These are phyloP conservation scores for Eutrema yunnanense DNA, from an alignment of 345 rosid species.

Conservation along the genomic window DNA sequence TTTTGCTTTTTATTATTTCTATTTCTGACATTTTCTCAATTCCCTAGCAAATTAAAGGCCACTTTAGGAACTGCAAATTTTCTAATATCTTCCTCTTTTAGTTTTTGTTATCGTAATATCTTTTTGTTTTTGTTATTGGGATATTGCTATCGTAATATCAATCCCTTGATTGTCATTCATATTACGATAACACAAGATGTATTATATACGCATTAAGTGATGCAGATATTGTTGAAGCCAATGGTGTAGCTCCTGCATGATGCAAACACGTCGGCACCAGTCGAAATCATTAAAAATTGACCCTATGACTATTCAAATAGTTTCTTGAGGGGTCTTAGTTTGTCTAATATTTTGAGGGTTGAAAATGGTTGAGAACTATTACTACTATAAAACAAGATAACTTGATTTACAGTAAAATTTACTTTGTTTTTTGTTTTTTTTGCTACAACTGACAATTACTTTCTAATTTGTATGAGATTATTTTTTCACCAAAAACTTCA, in stretches of 20 bases:
- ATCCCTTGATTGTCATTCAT: not conserved
- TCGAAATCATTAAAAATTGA: not conserved
- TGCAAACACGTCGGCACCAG: constrained; percentile 4
- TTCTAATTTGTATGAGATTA: no score
- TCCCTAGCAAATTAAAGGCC: constrained; percentile 10
- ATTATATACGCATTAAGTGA: not conserved
- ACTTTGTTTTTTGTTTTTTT: not conserved
- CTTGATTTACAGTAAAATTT: not conserved
- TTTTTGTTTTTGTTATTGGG: not conserved
- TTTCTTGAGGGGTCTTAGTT: not conserved
- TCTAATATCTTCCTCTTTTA: not conserved
- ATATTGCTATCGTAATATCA: not conserved
- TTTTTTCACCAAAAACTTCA: no score
- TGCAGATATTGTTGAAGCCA: constrained; percentile 1
- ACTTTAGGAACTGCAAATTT: not conserved
- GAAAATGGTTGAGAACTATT: not conserved
- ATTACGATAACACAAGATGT: not conserved
- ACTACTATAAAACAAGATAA: not conserved
- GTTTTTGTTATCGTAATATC: not conserved
- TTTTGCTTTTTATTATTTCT: constrained; percentile 21
- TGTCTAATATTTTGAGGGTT: not conserved
- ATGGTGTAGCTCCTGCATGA: not conserved
- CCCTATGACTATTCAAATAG: not conserved
- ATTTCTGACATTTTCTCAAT: constrained; percentile 22
- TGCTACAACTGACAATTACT: no score